A percentile compares a stretch with the other conserved stretches of the same genome.
These are phyloP conservation scores for Exophiala sp. DNA, from an alignment of 2,329 filamentous ascomycete species.

Conservation along the genomic window DNA sequence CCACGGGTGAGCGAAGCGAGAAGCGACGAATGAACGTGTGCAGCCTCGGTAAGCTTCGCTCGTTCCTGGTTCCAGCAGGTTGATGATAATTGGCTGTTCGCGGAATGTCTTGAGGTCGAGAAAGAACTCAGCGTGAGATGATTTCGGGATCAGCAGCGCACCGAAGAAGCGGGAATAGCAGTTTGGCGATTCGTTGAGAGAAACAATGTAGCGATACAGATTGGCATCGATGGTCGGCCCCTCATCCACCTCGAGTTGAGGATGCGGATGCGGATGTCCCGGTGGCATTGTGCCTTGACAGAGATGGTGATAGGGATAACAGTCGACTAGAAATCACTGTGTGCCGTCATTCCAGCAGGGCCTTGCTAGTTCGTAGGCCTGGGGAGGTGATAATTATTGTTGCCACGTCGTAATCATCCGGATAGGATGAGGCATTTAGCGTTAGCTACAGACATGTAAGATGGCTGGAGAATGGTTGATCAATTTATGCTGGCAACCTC, in stretches of 20 bases:
- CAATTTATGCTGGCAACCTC: no score
- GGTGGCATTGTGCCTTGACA: constrained; percentile 1
- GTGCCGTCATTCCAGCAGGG: no score
- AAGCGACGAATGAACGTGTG: constrained; percentile 19
- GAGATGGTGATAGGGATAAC: background rate
- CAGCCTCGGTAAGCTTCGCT: constrained; percentile 19
- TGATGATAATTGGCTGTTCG: constrained; percentile 20
- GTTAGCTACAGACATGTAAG: no score
- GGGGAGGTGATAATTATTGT: background rate
- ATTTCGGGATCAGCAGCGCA: constrained; percentile 23
- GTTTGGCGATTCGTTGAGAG: constrained; percentile 19
- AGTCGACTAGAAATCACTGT: no score
- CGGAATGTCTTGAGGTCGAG: constrained; percentile 26
- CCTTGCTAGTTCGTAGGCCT: background rate
- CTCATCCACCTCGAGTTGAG: constrained; percentile 8
- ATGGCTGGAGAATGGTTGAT: no score
- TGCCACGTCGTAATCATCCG: no score
- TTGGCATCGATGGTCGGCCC: constrained; percentile 14
- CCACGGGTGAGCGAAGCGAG: constrained; percentile 28
- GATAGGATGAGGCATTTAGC: no score
- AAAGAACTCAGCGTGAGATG: constrained; percentile 23
- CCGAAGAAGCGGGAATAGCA: constrained; percentile 27
- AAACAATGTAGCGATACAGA: constrained; percentile 22
- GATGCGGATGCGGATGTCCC: background rate
- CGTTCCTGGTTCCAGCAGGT: constrained; percentile 12